Base-by-base conservation (phyloP, 495 filamentous ascomycete species). In the Glonium stellatum region DNA sequence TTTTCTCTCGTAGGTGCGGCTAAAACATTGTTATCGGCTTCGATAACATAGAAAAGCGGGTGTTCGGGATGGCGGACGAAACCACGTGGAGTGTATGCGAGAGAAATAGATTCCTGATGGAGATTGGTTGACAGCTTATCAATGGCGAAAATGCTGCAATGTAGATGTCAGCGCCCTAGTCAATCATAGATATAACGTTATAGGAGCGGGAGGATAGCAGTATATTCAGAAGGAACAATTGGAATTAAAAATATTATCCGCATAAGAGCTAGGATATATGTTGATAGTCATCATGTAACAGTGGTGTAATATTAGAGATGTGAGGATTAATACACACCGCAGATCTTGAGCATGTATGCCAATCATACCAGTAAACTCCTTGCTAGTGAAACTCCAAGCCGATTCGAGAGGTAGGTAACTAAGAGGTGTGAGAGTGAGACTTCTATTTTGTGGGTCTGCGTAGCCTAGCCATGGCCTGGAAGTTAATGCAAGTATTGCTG, bases 401-500 rank as follows among this genome's bases (percentile, higher is more conserved):
- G 89, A 96, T 68, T 95, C 90, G 6, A 99, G 79, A n/a, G 84
- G 85, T 27, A 82, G 81, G 65, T 96, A 96, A 67, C 87, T 87
- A 39, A 99, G 73, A 0, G 95, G 93, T 0, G 92, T 97, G 62
- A 96, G 84, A 80, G 90, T 90, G 64, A 97, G 96, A 37, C 80
- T 81, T 66, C 87, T 89, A 6, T 87, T 92, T 54, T 88, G 80
- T 1, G 87, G 81, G 62, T 96, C 87, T 0, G 88, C 84, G 69
- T 97, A 99, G 34, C 90, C 90, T 18, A 99, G 75, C 92, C 92
- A 97, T 11, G 95, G 86, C 47, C 92, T 84, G 37, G 90, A 90
- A 69, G 88, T 95, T 34, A 97, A 78, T 5, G 91, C 93, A 53
- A 99, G 77, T 12, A 97, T 88, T n/a, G 92, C 88, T 0, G 89